Base-by-base conservation (phyloP, 2,329 filamentous ascomycete species). In the Davidsoniella virescens region DNA sequence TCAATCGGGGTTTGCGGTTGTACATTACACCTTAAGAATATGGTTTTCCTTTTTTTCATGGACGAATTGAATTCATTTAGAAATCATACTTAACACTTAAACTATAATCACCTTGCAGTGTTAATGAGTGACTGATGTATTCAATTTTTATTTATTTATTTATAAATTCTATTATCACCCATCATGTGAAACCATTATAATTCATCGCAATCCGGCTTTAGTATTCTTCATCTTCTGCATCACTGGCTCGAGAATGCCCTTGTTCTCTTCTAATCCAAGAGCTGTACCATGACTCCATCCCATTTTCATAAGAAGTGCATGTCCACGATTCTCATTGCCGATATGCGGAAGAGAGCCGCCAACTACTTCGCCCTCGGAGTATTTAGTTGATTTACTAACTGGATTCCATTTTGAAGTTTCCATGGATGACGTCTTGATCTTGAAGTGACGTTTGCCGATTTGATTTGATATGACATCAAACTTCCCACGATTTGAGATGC, bases 251-350 rank as follows among this genome's bases (percentile, higher is more conserved):
- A 94, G 65, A 48, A 94, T 92, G 29, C 92, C 92, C 63, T 92
- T 85, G 63, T 93, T 94, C 55, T 93, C 80, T 1, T 70, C 61
- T 9, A 84, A 78, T 48, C 92, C 92, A 1, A 98, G 72, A 1
- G 84, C 84, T 60, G 82, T 94, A 4, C 92, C 92, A 48, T 73
- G 82, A 54, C 76, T 84, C 88, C 92, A 98, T 3, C 92, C 92
- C 92, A 96, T 96, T 66, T 92, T 96, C 67, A 94, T 87, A 55
- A 98, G 67, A 78, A 98, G 84, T 2, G 79, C 78, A 47, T 87
- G 76, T 9, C 92, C 92, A 56, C 78, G 86, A 62, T 94, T 96
- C 49, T 83, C 84, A 4, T 71, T 69, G 1, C 85, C 84, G 29
- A 98, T 72, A 62, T 94, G 88, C 9, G 87, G 84, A 1, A 90